phyloP scores from a whole-genome alignment of 2,329 filamentous ascomycete genomes.

The Exophiala xenobiotica region DNA sequence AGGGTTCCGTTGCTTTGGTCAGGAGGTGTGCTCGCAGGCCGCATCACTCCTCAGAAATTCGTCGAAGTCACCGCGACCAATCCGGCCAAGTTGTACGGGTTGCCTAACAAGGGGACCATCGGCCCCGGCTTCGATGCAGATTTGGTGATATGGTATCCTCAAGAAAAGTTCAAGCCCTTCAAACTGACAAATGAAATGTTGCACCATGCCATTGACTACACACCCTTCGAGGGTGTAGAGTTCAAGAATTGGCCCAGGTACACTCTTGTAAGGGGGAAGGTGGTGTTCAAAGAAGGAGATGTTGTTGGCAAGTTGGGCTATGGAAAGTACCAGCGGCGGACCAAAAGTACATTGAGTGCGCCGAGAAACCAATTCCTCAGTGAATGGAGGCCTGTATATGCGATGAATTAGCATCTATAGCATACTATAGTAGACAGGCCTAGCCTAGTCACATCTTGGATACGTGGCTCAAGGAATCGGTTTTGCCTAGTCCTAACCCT shows the following conservation, averaged over 20 bases:
- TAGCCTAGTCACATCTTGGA: too few species aligned
- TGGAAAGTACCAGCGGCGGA: too few species aligned
- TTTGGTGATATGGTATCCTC: constrained; percentile 43
- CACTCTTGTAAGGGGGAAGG: constrained; percentile 34
- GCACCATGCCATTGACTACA: constrained; percentile 38
- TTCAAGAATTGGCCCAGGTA: constrained; percentile 37
- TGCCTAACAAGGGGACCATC: constrained; percentile 41
- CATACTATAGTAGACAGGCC: too few species aligned
- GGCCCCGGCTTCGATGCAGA: constrained; percentile 45
- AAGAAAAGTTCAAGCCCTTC: constrained; percentile 1
- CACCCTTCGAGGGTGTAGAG: constrained; percentile 35
- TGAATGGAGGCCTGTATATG: too few species aligned
- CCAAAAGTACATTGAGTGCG: too few species aligned
- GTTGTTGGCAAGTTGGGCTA: too few species aligned
- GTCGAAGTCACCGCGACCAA: constrained; percentile 45
- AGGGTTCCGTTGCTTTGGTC: constrained; percentile 41
- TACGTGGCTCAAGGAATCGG: too few species aligned
- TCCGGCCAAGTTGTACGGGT: constrained; percentile 45
- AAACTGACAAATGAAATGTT: constrained; percentile 34
- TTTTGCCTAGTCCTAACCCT: too few species aligned
- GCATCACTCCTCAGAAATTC: constrained; percentile 30
- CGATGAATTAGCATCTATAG: too few species aligned
- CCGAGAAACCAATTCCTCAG: too few species aligned
- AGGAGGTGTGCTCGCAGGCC: constrained; percentile 16
- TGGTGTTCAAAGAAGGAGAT: constrained; percentile 26